phyloP scores from a whole-genome alignment of 768 basidiomycete species.

The Leucocoprinus sp. region DNA sequence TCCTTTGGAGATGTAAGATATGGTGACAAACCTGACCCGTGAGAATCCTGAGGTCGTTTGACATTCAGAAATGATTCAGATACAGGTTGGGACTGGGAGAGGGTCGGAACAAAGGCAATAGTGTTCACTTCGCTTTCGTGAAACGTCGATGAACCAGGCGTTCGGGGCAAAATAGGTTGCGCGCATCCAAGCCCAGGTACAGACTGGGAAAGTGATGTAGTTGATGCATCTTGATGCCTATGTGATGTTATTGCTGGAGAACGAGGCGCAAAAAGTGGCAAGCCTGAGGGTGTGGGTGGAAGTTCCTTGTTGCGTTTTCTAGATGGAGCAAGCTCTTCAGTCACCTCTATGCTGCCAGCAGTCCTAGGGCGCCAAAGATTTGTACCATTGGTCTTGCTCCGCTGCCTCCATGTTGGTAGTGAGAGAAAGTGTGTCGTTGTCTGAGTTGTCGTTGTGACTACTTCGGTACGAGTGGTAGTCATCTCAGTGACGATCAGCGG shows the following conservation, averaged over 20 bases:
- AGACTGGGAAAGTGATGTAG: constrained; percentile 45
- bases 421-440: constrained; percentile 60
- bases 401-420: constrained; percentile 57
- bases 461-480: constrained; percentile 40
- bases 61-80: constrained; percentile 20
- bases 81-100: constrained; percentile 10
- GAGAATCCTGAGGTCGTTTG: constrained; percentile 48
- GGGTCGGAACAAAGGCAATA: constrained; percentile 32
- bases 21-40: constrained; percentile 18
- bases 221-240: constrained; percentile 8
- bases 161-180: constrained; percentile 30
- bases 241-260: too few relatives aligned
- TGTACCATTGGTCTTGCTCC: constrained; percentile 24
- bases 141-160: constrained; percentile 32
- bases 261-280: not conserved
- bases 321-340: constrained; percentile 4
- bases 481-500: constrained; percentile 35
- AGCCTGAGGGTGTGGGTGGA: constrained; percentile 17
- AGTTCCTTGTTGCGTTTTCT: constrained; percentile 15
- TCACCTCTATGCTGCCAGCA: constrained; percentile 9
- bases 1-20: constrained; percentile 12
- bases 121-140: constrained; percentile 41
- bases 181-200: constrained; percentile 52
- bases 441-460: constrained; percentile 38
- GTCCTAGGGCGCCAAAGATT: constrained; percentile 10